Base-by-base conservation (phyloP, 75 land plant genomes). In the Cunninghamia lanceolata region DNA sequence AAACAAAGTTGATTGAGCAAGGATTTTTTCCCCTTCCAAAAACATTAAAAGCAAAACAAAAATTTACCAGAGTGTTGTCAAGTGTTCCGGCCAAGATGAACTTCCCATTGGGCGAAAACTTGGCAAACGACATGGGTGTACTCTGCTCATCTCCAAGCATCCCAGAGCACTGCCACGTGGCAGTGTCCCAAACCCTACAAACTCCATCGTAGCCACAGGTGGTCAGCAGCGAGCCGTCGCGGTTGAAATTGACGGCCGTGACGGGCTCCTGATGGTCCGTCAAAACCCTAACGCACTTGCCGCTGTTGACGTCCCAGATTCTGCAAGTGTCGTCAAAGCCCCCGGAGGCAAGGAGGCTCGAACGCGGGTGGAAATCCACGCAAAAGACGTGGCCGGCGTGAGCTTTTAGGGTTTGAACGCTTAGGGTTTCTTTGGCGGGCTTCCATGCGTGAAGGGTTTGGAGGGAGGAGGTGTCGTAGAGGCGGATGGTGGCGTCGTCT, bases 51-150 rank as follows among this genome's bases (percentile, higher is more conserved):
- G 53, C 53, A 50, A 3, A 10, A 43, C 39, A 3, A 28, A 36
- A 17, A 40, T 1, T 82, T 86, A 86, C 87, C 52, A 86, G 38
- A 1, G 87, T 86, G 66, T 50, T 83, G 21, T 86, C 87, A 32
- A 86, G 87, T 17, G 87, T 86, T 83, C 86, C 87, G 35, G 86
- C 87, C 11, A 86, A 17, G 38, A 86, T 86, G 34, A 86, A 86
- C 25, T 86, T 86, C 16, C 87, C 87, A 36, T 86, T 86, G 52
- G 87, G 87, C 28, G 87, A 86, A 52, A 86, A 86, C 87, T 83
- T 86, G 25, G 82, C 87, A 30, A 38, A 73, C 75, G 75, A 30
- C 75, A 73, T 73, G 2, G 75, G 75, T 38, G 75, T 73, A 30
- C 3, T 32, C 75, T 73, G 75, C 16, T 73, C 75, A 73, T 73